A percentile compares a stretch with the other conserved stretches of the same genome.
Evolutionary conservation across 2,329 filamentous ascomycete species (phyloP).

Genomic region (Scortechinia acanthostroma): DNA sequence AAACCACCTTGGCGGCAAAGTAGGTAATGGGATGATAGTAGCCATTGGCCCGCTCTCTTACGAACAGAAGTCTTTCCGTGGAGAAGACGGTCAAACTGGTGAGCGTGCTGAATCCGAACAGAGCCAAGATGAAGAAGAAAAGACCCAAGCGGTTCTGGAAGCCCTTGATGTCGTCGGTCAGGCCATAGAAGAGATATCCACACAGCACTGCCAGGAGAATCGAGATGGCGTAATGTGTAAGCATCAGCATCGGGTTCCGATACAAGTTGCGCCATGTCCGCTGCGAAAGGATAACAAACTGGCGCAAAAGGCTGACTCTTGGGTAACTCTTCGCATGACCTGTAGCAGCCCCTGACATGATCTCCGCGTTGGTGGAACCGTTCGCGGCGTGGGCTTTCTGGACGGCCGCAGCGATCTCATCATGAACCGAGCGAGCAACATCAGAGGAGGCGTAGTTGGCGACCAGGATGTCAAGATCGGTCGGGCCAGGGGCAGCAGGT

Average conservation of each 20-base stretch:
- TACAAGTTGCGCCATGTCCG: conserved; percentile 97
- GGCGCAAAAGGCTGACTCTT: conserved; percentile 70
- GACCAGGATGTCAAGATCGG: conserved; percentile 75
- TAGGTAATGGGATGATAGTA: conserved; percentile 94
- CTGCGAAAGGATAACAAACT: conserved; percentile 82
- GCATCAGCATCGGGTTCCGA: conserved; percentile 94
- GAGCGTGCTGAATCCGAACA: conserved; percentile 94
- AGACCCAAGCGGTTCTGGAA: conserved; percentile 96
- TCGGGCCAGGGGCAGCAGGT: not conserved
- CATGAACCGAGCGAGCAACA: conserved; percentile 65
- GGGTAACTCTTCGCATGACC: conserved; percentile 73
- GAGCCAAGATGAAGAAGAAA: conserved; percentile 92
- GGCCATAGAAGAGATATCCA: conserved; percentile 89
- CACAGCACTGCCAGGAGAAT: conserved; percentile 90
- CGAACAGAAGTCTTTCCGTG: conserved; percentile 80
- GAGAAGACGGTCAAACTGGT: conserved; percentile 92
- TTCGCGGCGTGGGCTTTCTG: conserved; percentile 63
- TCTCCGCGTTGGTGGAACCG: conserved; percentile 40
- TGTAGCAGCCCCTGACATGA: conserved; percentile 32
- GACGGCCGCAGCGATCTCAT: conserved; percentile 72
- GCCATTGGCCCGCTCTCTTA: conserved; percentile 88
- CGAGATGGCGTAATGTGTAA: conserved; percentile 95
- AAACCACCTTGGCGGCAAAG: conserved; percentile 93
- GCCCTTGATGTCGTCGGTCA: conserved; percentile 91
- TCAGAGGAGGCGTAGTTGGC: conserved; percentile 71